phyloP scores from a whole-genome alignment of 768 basidiomycete species.

The Naematelia aurantialba region DNA sequence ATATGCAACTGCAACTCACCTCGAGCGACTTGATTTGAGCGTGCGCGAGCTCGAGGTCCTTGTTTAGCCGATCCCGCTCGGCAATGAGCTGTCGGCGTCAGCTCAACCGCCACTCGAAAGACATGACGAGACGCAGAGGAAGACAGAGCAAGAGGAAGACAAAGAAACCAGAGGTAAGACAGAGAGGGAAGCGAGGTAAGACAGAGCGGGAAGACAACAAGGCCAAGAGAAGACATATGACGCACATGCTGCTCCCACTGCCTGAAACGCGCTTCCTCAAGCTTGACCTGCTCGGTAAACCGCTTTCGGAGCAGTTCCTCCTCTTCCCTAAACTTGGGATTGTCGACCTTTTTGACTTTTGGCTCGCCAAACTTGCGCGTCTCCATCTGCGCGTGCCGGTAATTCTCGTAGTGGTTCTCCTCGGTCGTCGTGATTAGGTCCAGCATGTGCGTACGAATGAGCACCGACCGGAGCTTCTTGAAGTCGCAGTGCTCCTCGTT shows the following conservation, averaged over 20 bases:
- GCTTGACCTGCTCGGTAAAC: conserved; percentile 99
- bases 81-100: conserved; percentile 72
- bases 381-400: conserved; percentile 98
- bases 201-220: too few relatives aligned
- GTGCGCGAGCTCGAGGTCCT: conserved; percentile 83
- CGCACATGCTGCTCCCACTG: conserved; percentile 98
- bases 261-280: conserved; percentile 94
- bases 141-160: too few relatives aligned
- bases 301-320: conserved; percentile 93
- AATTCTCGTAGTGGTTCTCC: conserved; percentile 95
- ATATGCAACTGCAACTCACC: too few relatives aligned
- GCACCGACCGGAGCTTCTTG: conserved; percentile 88
- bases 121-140: too few relatives aligned
- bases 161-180: too few relatives aligned
- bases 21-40: conserved; percentile 49
- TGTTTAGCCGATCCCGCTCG: conserved; percentile 97
- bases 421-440: conserved; percentile 95
- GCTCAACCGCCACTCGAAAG: background rate
- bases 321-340: conserved; percentile 99
- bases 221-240: too few relatives aligned
- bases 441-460: conserved; percentile 97
- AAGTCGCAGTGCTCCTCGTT: conserved; percentile 99
- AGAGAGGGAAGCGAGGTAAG: too few relatives aligned
- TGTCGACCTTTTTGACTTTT: conserved; percentile 97
- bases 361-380: conserved; percentile 98